phyloP scores from a whole-genome alignment of 208 protist species.

The Trypanosoma scelopori region DNA sequence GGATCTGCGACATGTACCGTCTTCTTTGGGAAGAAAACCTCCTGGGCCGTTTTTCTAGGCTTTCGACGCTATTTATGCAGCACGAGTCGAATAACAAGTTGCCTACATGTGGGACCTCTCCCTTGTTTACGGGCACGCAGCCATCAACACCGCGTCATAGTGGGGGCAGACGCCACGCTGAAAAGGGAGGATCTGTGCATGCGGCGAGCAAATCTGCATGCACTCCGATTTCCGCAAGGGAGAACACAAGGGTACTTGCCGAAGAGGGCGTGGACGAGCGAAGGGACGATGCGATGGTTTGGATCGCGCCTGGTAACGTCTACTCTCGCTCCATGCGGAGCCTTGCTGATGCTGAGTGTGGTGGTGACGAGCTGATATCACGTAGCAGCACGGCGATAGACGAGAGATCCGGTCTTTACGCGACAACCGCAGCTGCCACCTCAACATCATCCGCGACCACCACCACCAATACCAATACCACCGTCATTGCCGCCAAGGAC shows the following conservation, averaged over 20 bases:
- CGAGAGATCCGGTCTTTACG: too few species aligned
- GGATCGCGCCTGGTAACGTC: constrained; percentile 25
- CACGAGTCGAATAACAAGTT: constrained; percentile 30
- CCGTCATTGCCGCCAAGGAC: not conserved
- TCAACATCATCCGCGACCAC: too few species aligned
- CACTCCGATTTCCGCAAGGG: not conserved
- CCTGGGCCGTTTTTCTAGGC: constrained; percentile 50
- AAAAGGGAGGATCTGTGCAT: not conserved
- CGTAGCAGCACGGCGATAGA: not conserved
- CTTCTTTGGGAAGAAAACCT: constrained; percentile 63
- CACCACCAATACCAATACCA: too few species aligned
- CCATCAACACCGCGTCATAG: not conserved
- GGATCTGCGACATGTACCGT: constrained; percentile 80
- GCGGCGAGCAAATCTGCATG: not conserved
- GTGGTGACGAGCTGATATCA: not conserved
- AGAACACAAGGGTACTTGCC: not conserved
- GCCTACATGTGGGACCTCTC: not conserved
- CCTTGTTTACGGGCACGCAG: not conserved
- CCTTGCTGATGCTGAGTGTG: not conserved
- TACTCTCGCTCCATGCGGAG: constrained; percentile 12
- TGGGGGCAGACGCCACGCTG: not conserved
- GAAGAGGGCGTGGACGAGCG: not conserved
- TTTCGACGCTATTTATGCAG: constrained; percentile 27
- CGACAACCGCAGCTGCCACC: too few species aligned
- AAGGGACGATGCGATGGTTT: not conserved